These are phyloP conservation scores for Prorocentrum cordatum DNA, from an alignment of 169 alveolate genomes.

Conservation along the genomic window DNA sequence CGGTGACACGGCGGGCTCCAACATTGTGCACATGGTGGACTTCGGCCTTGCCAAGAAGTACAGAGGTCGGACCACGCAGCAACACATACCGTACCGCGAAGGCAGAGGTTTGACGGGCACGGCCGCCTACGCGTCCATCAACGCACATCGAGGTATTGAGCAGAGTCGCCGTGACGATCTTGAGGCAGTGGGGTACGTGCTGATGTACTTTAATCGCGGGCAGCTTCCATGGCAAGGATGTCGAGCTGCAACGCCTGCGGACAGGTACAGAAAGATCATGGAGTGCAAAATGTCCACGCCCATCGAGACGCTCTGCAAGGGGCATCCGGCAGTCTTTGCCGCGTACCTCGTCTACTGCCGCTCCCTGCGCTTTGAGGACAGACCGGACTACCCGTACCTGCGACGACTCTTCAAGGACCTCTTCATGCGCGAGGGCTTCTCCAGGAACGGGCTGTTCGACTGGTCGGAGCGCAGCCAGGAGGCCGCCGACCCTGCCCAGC, in stretches of 20 bases:
- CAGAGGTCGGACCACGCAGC: slow-evolving; percentile 87
- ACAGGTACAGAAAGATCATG: slow-evolving; percentile 94
- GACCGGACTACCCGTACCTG: slow-evolving; percentile 82
- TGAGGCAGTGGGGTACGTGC: slow-evolving; percentile 83
- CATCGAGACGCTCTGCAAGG: slow-evolving; percentile 81
- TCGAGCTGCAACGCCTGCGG: slow-evolving; percentile 90
- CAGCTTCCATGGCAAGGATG: slow-evolving; percentile 97
- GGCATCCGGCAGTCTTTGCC: slow-evolving; percentile 76
- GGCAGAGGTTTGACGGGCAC: slow-evolving; percentile 95
- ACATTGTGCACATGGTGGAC: too few species aligned
- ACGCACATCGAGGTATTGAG: slow-evolving; percentile 92
- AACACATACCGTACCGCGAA: slow-evolving; percentile 94
- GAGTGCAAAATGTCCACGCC: slow-evolving; percentile 94
- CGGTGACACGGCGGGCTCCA: too few species aligned
- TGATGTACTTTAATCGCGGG: slow-evolving; percentile 86
- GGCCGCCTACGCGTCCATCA: slow-evolving; percentile 94
- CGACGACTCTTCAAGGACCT: slow-evolving; percentile 92
- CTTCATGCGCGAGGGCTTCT: slow-evolving; percentile 82
- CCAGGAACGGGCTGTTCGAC: too few species aligned
- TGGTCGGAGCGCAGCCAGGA: too few species aligned
- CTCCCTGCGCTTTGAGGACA: slow-evolving; percentile 80
- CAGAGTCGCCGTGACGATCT: slow-evolving; percentile 84
- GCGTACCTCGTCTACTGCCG: slow-evolving; percentile 78
- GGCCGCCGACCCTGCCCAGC: too few species aligned
- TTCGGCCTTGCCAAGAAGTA: slow-evolving; percentile 92